Evolutionary conservation across 164 flowering plant species (phyloP).

Genomic region (Magnolia kwangsiensis): DNA sequence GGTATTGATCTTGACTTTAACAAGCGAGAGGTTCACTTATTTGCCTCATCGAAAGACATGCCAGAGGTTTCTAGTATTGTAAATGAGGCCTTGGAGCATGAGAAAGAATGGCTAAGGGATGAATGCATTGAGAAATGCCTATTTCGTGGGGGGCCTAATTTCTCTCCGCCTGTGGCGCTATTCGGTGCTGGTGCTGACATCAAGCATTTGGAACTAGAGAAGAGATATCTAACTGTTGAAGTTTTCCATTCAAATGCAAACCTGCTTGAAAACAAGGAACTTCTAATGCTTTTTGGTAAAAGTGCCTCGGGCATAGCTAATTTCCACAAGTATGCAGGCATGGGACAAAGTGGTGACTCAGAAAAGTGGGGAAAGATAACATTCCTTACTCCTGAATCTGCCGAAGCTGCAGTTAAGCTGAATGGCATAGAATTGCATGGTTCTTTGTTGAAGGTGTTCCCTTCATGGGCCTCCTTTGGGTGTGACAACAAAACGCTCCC

Average conservation of each 20-base stretch:
- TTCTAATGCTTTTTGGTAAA: slow-evolving; percentile 57
- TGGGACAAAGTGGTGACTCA: slow-evolving; percentile 39
- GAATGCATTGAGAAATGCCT: slow-evolving; percentile 82
- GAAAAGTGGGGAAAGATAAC: slow-evolving; percentile 77
- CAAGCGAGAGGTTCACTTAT: slow-evolving; percentile 49
- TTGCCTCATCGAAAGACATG: slow-evolving; percentile 48
- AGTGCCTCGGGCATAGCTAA: slow-evolving; percentile 51
- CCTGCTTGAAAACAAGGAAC: slow-evolving; percentile 61
- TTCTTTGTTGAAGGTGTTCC: slow-evolving; percentile 46
- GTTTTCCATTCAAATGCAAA: slow-evolving; percentile 34
- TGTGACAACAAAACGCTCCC: slow-evolving; percentile 45
- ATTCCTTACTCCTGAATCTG: slow-evolving; percentile 74
- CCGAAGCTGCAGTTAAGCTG: slow-evolving; percentile 45
- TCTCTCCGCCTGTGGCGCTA: slow-evolving; percentile 61
- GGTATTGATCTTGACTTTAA: slow-evolving; percentile 58
- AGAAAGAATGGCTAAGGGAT: slow-evolving; percentile 49
- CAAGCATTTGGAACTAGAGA: slow-evolving; percentile 79
- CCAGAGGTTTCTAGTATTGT: slow-evolving; percentile 42
- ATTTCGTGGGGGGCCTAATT: slow-evolving; percentile 50
- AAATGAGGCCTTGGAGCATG: slow-evolving; percentile 46
- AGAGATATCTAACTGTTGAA: slow-evolving; percentile 66
- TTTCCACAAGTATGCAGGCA: slow-evolving; percentile 40
- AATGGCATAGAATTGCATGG: slow-evolving; percentile 44
- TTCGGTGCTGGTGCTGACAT: slow-evolving; percentile 92
- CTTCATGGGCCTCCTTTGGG: slow-evolving; percentile 29